A percentile compares a stretch with the other conserved stretches of the same genome.
Evolutionary conservation across 78 protist genomes (phyloP).

Genomic region (slime mould (Dictyostelium discoideum)): dicty_2.7 NC_007090.3:2636001-2636500

Average conservation of each 20-base stretch:
- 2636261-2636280: background rate
- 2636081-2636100: background rate
- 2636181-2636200: background rate
- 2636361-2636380: slow-evolving; percentile 16
- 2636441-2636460: background rate
- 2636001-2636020: background rate
- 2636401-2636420: background rate
- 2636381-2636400: background rate
- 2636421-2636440: background rate
- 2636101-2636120: background rate
- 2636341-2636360: slow-evolving; percentile 11
- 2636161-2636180: background rate
- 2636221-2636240: background rate
- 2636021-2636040: background rate
- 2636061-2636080: background rate
- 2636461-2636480: background rate
- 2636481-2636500: too few relatives aligned
- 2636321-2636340: slow-evolving; percentile 22
- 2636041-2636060: background rate
- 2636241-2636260: background rate
- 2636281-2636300: background rate
- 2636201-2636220: background rate
- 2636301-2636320: background rate
- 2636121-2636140: background rate
- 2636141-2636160: background rate